Base-by-base conservation (phyloP, 73 alveolate genomes). In the Paramecium caudatum region DNA sequence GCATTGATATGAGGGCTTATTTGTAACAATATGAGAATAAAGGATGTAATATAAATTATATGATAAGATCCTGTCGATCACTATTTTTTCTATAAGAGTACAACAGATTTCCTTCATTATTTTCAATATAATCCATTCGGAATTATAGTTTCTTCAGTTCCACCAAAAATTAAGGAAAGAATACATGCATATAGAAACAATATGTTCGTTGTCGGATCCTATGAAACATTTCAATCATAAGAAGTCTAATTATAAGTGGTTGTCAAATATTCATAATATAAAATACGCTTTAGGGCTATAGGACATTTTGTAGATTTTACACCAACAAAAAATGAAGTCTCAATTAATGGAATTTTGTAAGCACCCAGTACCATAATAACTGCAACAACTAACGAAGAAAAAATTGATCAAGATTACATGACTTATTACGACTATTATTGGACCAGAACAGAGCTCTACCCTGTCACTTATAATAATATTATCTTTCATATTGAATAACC, bases 281-380 rank as follows among this genome's bases (percentile, higher is more conserved):
- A 23, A 23, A 23, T 55, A 27, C 32, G 45, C 2, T 55, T 55
- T 55, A 55, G 80, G 30, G 80, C 80, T 2, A 8, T 55, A 5
- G 80, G 46, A 5, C 45, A 55, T 55, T 55, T 55, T 55, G 12
- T 55, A 27, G 80, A 55, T 55, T 55, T 55, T 10, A 55, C 23
- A 27, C 80, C 80, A 27, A 55, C 80, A 10, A 55, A 55, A 55
- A 27, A 27, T 23, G 80, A 55, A 27, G 5, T 55, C 4, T 27
- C 80, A 2, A 55, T 55, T 0, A 55, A 55, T 55, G 43, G 43
- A 10, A 43, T 55, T 3, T 27, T 27, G 3, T 55, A 55, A 55
- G 30, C 80, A 23, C 46, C 80, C 0, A 43, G 46, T 9, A 55
- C 80, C 13, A 10, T 55, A 55, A 0, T 13, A 16, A 10, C 30